A percentile compares a stretch with the other conserved stretches of the same genome.
phyloP scores from a whole-genome alignment of 1,284 basidiomycete species.

The Earliella scabrosa region DNA sequence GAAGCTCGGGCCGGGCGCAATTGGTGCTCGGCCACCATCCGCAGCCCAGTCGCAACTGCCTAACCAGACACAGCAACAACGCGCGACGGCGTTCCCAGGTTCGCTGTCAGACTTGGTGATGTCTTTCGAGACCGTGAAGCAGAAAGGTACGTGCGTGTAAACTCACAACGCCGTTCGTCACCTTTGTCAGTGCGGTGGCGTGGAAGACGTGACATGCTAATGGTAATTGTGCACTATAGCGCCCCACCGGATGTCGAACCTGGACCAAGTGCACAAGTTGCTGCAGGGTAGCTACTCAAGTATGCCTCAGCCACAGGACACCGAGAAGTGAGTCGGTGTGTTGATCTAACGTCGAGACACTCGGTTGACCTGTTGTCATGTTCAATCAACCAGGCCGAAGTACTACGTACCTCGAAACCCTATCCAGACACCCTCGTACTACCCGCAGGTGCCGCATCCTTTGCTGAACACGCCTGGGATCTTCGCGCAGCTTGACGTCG shows the following conservation, averaged over 20 bases:
- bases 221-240: constrained; percentile 49
- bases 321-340: constrained; percentile 78
- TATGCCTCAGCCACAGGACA: constrained; percentile 92
- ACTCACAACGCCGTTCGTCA: neutral
- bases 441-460: constrained; percentile 88
- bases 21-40: constrained; percentile 36
- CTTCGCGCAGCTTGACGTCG: constrained; percentile 93
- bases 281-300: constrained; percentile 89
- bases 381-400: constrained; percentile 68
- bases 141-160: constrained; percentile 71
- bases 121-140: constrained; percentile 95
- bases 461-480: constrained; percentile 86
- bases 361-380: neutral
- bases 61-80: constrained; percentile 33
- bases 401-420: constrained; percentile 97
- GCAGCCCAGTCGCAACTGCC: constrained; percentile 37
- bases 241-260: constrained; percentile 81
- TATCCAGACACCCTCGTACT: constrained; percentile 91
- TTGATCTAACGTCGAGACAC: constrained; percentile 2
- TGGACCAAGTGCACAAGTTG: constrained; percentile 90
- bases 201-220: neutral
- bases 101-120: constrained; percentile 92
- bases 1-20: constrained; percentile 22
- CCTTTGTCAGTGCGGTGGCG: neutral
- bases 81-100: constrained; percentile 68